A percentile compares a stretch with the other conserved stretches of the same genome.
phyloP scores from a whole-genome alignment of 106 monocot species.

The Acorus gramineus region DNA sequence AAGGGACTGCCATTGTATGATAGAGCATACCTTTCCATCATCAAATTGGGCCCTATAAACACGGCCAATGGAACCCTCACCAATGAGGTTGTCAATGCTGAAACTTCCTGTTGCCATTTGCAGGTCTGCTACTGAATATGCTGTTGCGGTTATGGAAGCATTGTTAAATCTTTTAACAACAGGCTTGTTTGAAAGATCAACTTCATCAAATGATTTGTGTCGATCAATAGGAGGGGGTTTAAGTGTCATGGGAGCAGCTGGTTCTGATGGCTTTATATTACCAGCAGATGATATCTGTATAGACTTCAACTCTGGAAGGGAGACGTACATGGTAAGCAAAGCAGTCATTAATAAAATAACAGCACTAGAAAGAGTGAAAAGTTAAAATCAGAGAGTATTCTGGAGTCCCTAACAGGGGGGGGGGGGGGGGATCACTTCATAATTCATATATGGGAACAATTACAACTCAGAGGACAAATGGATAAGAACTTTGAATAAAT shows the following conservation, averaged over 20 bases:
- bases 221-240: constrained; percentile 49
- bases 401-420: too few species aligned
- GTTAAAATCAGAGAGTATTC: too few species aligned
- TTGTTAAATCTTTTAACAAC: constrained; percentile 22
- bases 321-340: not conserved
- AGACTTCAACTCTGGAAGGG: constrained; percentile 38
- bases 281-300: constrained; percentile 19
- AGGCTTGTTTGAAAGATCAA: constrained; percentile 39
- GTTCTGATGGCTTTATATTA: constrained; percentile 17
- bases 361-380: too few species aligned
- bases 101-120: constrained; percentile 90
- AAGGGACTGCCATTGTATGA: not conserved
- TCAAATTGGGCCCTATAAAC: constrained; percentile 73
- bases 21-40: constrained; percentile 71
- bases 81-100: constrained; percentile 66
- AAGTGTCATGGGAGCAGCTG: constrained; percentile 35
- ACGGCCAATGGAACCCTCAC: constrained; percentile 73
- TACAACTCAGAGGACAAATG: too few species aligned
- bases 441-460: too few species aligned
- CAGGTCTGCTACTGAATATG: constrained; percentile 81
- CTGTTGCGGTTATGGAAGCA: constrained; percentile 36
- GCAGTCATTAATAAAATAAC: not conserved
- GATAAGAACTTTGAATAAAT: too few species aligned
- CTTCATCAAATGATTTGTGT: constrained; percentile 58
- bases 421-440: too few species aligned